Evolutionary conservation across 2,329 filamentous ascomycete genomes (phyloP), one percentile per base, ranked within the genome.

Genomic region (Alternaria brassicicola): DNA sequence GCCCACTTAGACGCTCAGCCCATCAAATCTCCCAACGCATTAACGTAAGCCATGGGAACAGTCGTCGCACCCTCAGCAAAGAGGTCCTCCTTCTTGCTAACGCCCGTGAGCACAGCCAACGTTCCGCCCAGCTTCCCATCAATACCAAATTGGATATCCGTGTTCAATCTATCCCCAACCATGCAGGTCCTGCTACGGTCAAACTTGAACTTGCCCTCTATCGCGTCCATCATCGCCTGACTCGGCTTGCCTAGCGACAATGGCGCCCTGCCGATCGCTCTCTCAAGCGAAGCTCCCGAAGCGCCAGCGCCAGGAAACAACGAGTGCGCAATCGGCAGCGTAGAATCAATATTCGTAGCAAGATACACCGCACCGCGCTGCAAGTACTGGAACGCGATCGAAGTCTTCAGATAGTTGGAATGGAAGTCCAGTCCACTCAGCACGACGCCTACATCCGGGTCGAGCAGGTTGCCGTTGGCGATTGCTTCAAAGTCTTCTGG

Each of bases 181-280:
- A 99, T 99, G 79, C 95, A 98, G 1, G 95, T 91, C 67, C 88
- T 88, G 59, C 84, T 86, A 35, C 93, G 86, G 76, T 98, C 89
- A 52, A 99, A 89, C 66, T 90, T 85, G 78, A 98, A 97, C 78
- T 96, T 97, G 57, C 94, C 94, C 82, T 98, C 94, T 56, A 99
- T 90, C 3, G 95, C 93, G 77, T 98, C 94, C 94, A 99, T 97
- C 95, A 99, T 99, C 4, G 94, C 94, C 81, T 97, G 93, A 75
- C 92, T 97, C 3, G 95, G 95, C 81, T 99, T 99, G 0, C 95
- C 95, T 38, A 98, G 81, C 3, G 91, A 88, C 30, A 92, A 79
- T 1, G 95, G 94, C 69, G 90, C 83, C 74, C 86, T 79, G 3
- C 84, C 84, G 17, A 79, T 80, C 4, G 81, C 80, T 63, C 90